These are phyloP conservation scores for Bipolaris oryzae DNA, from an alignment of 2,329 filamentous ascomycete genomes.

Conservation along the genomic window DNA sequence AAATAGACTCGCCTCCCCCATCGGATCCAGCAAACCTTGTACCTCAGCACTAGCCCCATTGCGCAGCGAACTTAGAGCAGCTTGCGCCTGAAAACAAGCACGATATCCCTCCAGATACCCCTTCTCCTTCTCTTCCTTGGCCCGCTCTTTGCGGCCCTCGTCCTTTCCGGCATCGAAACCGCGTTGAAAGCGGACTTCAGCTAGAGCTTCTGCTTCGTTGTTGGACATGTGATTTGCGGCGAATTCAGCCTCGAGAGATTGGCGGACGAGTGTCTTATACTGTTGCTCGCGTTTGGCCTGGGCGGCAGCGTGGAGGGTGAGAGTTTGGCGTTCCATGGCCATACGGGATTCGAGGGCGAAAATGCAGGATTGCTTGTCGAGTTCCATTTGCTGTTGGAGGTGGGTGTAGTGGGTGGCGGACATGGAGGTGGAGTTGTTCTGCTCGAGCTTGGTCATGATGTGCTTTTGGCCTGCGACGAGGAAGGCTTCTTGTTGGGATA, in stretches of 20 bases:
- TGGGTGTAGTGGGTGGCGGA: constrained; percentile 13
- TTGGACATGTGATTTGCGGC: neutral
- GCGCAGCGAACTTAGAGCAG: constrained; percentile 16
- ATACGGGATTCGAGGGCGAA: constrained; percentile 14
- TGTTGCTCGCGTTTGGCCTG: constrained; percentile 28
- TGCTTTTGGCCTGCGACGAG: constrained; percentile 33
- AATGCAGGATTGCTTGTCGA: constrained; percentile 4
- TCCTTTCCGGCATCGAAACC: constrained; percentile 15
- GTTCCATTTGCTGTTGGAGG: constrained; percentile 9
- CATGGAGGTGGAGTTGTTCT: constrained; percentile 19
- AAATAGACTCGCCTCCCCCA: constrained; percentile 23
- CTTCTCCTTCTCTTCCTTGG: neutral
- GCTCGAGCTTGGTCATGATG: constrained; percentile 15
- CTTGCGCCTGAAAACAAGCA: constrained; percentile 17
- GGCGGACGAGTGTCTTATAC: constrained; percentile 19
- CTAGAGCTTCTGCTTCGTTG: constrained; percentile 4
- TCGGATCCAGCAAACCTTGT: constrained; percentile 26
- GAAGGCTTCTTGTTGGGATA: constrained; percentile 26
- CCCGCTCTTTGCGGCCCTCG: neutral
- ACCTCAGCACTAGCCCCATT: constrained; percentile 29
- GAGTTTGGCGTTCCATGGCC: constrained; percentile 4
- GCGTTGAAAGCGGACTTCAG: constrained; percentile 17
- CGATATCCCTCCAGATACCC: constrained; percentile 31
- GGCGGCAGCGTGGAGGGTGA: constrained; percentile 20
- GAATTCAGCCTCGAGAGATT: constrained; percentile 15